A percentile compares a stretch with the other conserved stretches of the same genome.
phyloP scores from a whole-genome alignment of 2,329 filamentous ascomycete genomes.

The Clonostachys sp. region DNA sequence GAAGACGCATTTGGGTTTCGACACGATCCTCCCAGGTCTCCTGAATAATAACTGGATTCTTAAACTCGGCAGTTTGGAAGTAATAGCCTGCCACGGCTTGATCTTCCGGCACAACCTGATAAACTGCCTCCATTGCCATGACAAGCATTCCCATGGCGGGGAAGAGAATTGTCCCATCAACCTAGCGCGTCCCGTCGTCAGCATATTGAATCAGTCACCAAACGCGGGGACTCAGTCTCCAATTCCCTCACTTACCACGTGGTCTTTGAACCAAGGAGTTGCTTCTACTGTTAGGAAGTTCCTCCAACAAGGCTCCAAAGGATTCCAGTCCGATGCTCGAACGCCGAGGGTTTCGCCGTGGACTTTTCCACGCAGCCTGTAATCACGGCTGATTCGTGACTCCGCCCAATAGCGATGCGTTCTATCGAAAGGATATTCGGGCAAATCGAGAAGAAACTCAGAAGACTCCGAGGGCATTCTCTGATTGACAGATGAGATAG shows the following conservation, averaged over 20 bases:
- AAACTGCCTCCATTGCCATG: slow-evolving; percentile 21
- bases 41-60: not conserved
- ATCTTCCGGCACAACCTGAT: slow-evolving; percentile 3
- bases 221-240: no score
- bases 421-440: slow-evolving; percentile 30
- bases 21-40: not conserved
- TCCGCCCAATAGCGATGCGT: slow-evolving; percentile 22
- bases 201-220: no score
- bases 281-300: slow-evolving; percentile 11
- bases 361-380: slow-evolving; percentile 19
- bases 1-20: not conserved
- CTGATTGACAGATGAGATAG: slow-evolving; percentile 35
- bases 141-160: not conserved
- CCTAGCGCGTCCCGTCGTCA: no score
- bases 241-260: slow-evolving; percentile 18
- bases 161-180: slow-evolving; percentile 19
- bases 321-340: slow-evolving; percentile 5
- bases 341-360: slow-evolving; percentile 15
- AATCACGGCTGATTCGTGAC: slow-evolving; percentile 17
- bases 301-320: slow-evolving; percentile 13
- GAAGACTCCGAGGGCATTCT: not conserved
- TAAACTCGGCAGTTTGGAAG: slow-evolving; percentile 2
- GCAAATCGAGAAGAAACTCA: slow-evolving; percentile 18
- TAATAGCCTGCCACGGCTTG: not conserved
- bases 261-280: slow-evolving; percentile 29